Evolutionary conservation across 305 asterid species (phyloP), one percentile per base, ranked within the genome.

Genomic region (Fraxinus sp.): DNA sequence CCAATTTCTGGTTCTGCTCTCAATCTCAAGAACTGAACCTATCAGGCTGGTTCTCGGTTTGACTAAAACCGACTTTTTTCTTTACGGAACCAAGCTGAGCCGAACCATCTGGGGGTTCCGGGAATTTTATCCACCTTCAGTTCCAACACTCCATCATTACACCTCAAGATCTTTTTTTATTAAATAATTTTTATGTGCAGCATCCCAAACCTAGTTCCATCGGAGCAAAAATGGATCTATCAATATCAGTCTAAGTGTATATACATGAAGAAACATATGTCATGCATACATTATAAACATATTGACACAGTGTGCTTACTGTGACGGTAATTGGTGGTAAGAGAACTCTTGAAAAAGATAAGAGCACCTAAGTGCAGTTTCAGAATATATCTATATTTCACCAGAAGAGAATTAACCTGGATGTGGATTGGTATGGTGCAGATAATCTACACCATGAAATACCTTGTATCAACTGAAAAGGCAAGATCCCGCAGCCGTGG

Each of bases 401-500:
- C 24, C 44, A 14, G 13, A 32, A 32, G 24, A 16, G 39, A 71
- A 71, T 33, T 32, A 71, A 68, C 18, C 44, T 30, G 44, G 24
- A 3, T 6, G n/a, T 36, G 77, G 33, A 62, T 57, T 7, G 24
- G 41, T n/a, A 71, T 62, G 39, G 26, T 77, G 64, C 84, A 59
- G 59, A 84, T 78, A 78, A 14, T 72, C 68, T 78, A 80, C 22
- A 72, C 66, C 32, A 71, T 59, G 52, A 64, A 77, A 77, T 89
- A 94, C 99, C 97, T 90, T 88, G 92, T 77, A 87, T 92, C 97
- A 74, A 95, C 97, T 37, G 99, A 94, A 85, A 95, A 95, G 86
- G 97, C 97, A 77, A 95, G 97, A 89, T 95, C 99, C 24, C 98
- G 94, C 80, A 95, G 97, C 90, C 91, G 91, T 57, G 99, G 97